Base-by-base conservation (phyloP, 257 asterid genomes). In the Datura wrightii region DNA sequence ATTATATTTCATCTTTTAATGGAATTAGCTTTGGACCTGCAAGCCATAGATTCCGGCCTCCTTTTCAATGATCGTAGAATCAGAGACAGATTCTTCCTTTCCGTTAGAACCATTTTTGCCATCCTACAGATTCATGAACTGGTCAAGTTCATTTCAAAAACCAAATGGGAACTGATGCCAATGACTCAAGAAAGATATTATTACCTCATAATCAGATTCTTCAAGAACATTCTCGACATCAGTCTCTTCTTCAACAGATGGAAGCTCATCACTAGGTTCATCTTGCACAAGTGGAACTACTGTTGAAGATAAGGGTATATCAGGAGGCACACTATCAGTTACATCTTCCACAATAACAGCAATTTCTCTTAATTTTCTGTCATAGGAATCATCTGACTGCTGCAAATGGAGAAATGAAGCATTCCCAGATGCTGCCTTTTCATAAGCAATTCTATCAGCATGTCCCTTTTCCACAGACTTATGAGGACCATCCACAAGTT, bases 41-140 rank as follows among this genome's bases (percentile, higher is more conserved):
- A 95, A 91, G 71, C 98, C 97, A 55, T 94, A 86, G 76, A 92
- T 83, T 70, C 93, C 91, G 13, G 98, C 98, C 86, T 95, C 96
- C 90, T 87, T 89, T 86, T 94, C 98, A 50, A 93, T 87, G 24
- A 86, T 85, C 62, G 92, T 87, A 85, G 96, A 92, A 88, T 94
- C 98, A 76, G 87, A 76, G 84, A 89, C 79, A 36, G 94, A 84
- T 70, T 79, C 89, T 48, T 87, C 89, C 86, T 85, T 87, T 39
- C 74, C 60, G 63, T 85, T 92, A 48, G 74, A 90, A 41, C 86
- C 92, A 83, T 80, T 86, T 79, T 86, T 88, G 70, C 13, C 88
- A 87, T 81, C 94, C 98, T 94, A 83, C 34, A 87, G 65, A 83
- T 85, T 74, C 79, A 74, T 60, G 44, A 9, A 70, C 50, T 83